A percentile compares a stretch with the other conserved stretches of the same genome.
Evolutionary conservation across 108 stramenopile species (phyloP).

Genomic region (Discostella stelligeroides): DNA sequence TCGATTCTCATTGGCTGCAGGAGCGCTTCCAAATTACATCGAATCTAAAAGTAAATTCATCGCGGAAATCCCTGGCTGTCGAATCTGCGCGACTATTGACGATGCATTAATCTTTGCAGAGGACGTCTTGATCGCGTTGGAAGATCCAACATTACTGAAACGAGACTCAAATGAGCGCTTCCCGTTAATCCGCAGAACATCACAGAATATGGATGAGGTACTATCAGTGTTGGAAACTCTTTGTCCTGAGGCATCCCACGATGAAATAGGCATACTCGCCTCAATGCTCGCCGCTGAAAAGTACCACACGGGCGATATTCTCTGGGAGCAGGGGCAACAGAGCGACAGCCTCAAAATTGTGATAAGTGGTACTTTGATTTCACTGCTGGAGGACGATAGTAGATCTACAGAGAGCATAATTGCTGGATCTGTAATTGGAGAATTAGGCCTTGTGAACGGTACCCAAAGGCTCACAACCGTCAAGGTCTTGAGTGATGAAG

Average conservation of each 20-base stretch:
- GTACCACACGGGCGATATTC: conserved; percentile 43
- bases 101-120: conserved; percentile 69
- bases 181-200: conserved; percentile 10
- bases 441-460: conserved; percentile 67
- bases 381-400: conserved; percentile 57
- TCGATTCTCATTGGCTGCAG: conserved; percentile 12
- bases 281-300: conserved; percentile 45
- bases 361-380: conserved; percentile 54
- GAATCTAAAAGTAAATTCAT: conserved; percentile 12
- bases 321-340: conserved; percentile 58
- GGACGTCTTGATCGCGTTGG: conserved; percentile 60
- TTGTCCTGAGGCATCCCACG: conserved; percentile 22
- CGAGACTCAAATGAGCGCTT: conserved; percentile 31
- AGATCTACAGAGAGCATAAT: conserved; percentile 51
- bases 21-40: conserved; percentile 14
- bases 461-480: conserved; percentile 60
- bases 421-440: conserved; percentile 60
- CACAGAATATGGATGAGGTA: conserved; percentile 22
- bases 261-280: conserved; percentile 40
- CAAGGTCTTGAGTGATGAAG: conserved; percentile 52
- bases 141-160: conserved; percentile 47
- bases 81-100: conserved; percentile 59
- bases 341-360: conserved; percentile 69
- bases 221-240: conserved; percentile 46
- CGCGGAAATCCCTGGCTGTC: conserved; percentile 29